Evolutionary conservation across 805 yeast genomes (phyloP), one percentile per base, ranked within the genome.

Genomic region (Myxozyma vanderwaltii): DNA sequence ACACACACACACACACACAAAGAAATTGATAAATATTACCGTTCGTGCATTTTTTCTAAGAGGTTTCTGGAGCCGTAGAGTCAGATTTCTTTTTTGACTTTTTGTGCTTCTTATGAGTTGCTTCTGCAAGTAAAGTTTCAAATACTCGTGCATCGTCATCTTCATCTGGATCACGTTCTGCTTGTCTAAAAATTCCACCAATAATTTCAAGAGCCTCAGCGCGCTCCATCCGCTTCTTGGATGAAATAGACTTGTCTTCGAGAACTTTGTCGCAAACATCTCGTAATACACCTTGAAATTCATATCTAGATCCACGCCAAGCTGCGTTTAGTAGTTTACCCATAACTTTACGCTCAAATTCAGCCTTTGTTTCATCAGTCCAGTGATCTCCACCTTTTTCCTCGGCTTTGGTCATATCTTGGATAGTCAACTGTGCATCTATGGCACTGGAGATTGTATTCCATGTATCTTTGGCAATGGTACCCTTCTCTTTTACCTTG

Each of bases 301-400:
- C 99, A 74, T 84, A 86, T 67, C 88, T 85, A 21, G 96, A 89
- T 40, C 96, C 89, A 23, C 89, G 88, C 99, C 99, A 94, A 19
- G 96, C 95, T 1, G 96, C 91, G 6, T 94, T 92, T 51, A 94
- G 79, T 23, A 94, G 82, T 72, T 92, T 94, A 24, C 99, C 98
- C 55, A 90, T 85, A 63, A 92, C 81, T 57, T 82, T 76, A 51
- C 90, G 81, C 69, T 92, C 97, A 75, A 88, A 82, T 70, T 90
- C 94, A 1, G 85, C 90, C 63, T 83, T 81, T 67, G 82, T 81
- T 55, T 81, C 86, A 5, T 83, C 82, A 45, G 82, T 82, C 75
- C 79, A 72, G 45, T 76, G 76, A 54, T 76, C 79, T 24, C 81
- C 82, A 0, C 77, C 83, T 29, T 79, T 81, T 59, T 85, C 89